Evolutionary conservation across 2,329 filamentous ascomycete species (phyloP).

Genomic region (Dryadomyces quercus-mongolicae): DNA sequence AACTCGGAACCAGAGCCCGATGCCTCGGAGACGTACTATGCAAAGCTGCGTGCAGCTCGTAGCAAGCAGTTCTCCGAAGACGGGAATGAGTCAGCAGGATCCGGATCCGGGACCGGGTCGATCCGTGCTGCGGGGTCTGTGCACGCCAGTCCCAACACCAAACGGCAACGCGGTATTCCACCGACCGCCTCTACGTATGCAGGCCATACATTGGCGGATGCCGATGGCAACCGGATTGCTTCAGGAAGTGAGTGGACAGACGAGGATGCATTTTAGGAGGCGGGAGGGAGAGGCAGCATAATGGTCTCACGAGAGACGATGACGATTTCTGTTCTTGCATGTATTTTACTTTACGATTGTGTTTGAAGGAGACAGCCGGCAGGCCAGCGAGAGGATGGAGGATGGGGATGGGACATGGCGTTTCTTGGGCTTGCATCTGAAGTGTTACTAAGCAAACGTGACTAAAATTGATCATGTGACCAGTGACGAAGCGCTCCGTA

Average conservation of each 20-base stretch:
- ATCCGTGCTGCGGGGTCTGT: neutral
- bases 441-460: neutral
- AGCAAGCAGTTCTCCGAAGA: conserved; percentile 52
- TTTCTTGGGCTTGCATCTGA: too few relatives aligned
- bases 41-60: conserved; percentile 58
- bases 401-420: neutral
- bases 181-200: conserved; percentile 27
- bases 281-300: neutral
- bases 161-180: conserved; percentile 43
- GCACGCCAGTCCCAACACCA: conserved; percentile 23
- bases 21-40: conserved; percentile 66
- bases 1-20: conserved; percentile 66
- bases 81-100: conserved; percentile 10
- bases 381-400: too few relatives aligned
- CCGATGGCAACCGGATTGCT: conserved; percentile 49
- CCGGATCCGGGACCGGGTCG: conserved; percentile 12
- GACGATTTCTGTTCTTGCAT: neutral
- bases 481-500: too few relatives aligned
- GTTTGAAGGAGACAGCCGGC: neutral
- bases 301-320: neutral
- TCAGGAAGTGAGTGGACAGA: conserved; percentile 57
- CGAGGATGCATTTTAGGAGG: conserved; percentile 42
- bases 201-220: conserved; percentile 37
- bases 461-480: neutral
- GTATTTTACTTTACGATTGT: neutral